These are phyloP conservation scores for Nemania sp. DNA, from an alignment of 2,329 filamentous ascomycete genomes.

Conservation along the genomic window DNA sequence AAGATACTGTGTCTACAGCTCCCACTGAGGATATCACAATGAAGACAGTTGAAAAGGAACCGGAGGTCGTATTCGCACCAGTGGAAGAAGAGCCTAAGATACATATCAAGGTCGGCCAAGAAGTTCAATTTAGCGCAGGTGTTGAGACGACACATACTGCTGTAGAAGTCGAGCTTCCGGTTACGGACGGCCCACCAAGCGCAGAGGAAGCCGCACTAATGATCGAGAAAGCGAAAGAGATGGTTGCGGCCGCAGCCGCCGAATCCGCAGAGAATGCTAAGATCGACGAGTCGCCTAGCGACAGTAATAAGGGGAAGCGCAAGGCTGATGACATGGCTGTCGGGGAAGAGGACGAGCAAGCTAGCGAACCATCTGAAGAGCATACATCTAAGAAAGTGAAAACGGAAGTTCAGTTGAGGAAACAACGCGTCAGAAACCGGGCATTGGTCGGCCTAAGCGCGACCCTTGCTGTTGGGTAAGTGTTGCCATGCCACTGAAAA, in stretches of 20 bases:
- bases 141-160: conserved; percentile 77
- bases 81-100: conserved; percentile 70
- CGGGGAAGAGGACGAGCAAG: conserved; percentile 70
- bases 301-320: conserved; percentile 72
- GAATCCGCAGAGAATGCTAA: conserved; percentile 56
- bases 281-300: conserved; percentile 51
- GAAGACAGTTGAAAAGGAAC: conserved; percentile 64
- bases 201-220: conserved; percentile 84
- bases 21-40: conserved; percentile 55
- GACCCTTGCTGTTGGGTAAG: conserved; percentile 91
- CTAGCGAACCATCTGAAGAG: conserved; percentile 59
- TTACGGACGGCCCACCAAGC: conserved; percentile 72
- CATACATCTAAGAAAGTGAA: conserved; percentile 79
- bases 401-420: conserved; percentile 84
- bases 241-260: conserved; percentile 80
- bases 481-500: conserved; percentile 47
- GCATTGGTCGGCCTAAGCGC: conserved; percentile 88
- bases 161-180: conserved; percentile 80
- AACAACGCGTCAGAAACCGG: conserved; percentile 86
- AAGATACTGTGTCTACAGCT: conserved; percentile 61
- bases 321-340: conserved; percentile 79
- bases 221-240: conserved; percentile 86
- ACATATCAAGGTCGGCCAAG: conserved; percentile 76
- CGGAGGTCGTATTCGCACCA: conserved; percentile 61
- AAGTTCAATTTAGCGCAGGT: conserved; percentile 62